Evolutionary conservation across 176 grass and related monocot species (phyloP).

Genomic region (Poa pratensis): DNA sequence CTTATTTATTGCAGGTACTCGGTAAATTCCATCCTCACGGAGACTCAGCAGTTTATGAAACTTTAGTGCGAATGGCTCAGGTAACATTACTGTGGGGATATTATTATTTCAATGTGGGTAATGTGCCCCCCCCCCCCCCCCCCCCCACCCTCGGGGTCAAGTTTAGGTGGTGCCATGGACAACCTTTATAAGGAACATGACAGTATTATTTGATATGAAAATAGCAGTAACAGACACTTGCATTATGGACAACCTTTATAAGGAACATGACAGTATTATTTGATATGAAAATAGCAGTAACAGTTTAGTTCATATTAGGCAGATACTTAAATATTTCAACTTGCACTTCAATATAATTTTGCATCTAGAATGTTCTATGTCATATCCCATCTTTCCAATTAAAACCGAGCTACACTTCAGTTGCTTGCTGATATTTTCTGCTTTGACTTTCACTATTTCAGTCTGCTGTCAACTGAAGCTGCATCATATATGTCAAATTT

Average conservation of each 20-base stretch:
- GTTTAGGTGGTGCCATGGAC: neutral
- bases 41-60: conserved; percentile 91
- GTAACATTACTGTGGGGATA: conserved; percentile 49
- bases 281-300: conserved; percentile 12
- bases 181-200: conserved; percentile 1
- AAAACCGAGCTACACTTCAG: conserved; percentile 4
- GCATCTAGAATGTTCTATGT: conserved; percentile 29
- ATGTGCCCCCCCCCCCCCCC: neutral
- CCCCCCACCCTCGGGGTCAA: neutral
- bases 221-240: neutral
- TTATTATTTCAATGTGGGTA: neutral
- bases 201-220: conserved; percentile 27
- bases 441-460: conserved; percentile 16
- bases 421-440: neutral
- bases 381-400: conserved; percentile 14
- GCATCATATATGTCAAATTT: conserved; percentile 29
- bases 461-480: conserved; percentile 15
- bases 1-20: conserved; percentile 65
- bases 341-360: conserved; percentile 9
- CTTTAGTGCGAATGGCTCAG: conserved; percentile 97
- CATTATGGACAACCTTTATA: neutral
- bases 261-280: conserved; percentile 13
- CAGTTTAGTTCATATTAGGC: conserved; percentile 8
- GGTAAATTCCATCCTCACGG: conserved; percentile 98
- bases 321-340: conserved; percentile 12